Base-by-base conservation (phyloP, 139 green algal genomes). In the Micromonas pusilla region DNA sequence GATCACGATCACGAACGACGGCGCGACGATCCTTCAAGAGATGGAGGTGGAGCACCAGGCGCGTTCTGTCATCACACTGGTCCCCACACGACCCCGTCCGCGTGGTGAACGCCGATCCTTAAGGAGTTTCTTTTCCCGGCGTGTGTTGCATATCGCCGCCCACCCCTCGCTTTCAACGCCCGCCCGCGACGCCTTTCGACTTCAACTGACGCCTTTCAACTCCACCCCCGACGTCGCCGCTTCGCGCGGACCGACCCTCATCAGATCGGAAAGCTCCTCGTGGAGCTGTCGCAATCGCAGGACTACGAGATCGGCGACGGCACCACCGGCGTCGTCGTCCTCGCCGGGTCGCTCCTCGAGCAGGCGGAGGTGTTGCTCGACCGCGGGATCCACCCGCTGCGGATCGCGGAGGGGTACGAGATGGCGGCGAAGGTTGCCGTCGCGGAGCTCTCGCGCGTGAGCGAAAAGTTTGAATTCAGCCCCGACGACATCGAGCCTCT, bases 41-140 rank as follows among this genome's bases (percentile, higher is more conserved):
- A 99, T 99, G 96, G 92, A 98, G 74, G 95, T 99, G 19, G 92
- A 98, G 86, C 94, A 99, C 82, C 45, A n/a, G n/a, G n/a, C n/a
- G n/a, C n/a, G n/a, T n/a, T n/a, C n/a, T n/a, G n/a, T n/a, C n/a
- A n/a, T n/a, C n/a, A n/a, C n/a, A n/a, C n/a, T n/a, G n/a, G n/a
- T n/a, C n/a, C n/a, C n/a, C n/a, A n/a, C n/a, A n/a, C n/a, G n/a
- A n/a, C n/a, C n/a, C n/a, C n/a, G n/a, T n/a, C n/a, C n/a, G n/a
- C n/a, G n/a, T n/a, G n/a, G n/a, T n/a, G n/a, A n/a, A n/a, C n/a
- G n/a, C n/a, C n/a, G n/a, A n/a, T n/a, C n/a, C n/a, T n/a, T n/a
- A n/a, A n/a, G n/a, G n/a, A n/a, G n/a, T n/a, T n/a, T n/a, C n/a
- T n/a, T n/a, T n/a, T n/a, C n/a, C n/a, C n/a, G n/a, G n/a, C n/a